Conservation (phyloP, 306 rosid species). For the Heteromeles arbutifolia region DNA sequence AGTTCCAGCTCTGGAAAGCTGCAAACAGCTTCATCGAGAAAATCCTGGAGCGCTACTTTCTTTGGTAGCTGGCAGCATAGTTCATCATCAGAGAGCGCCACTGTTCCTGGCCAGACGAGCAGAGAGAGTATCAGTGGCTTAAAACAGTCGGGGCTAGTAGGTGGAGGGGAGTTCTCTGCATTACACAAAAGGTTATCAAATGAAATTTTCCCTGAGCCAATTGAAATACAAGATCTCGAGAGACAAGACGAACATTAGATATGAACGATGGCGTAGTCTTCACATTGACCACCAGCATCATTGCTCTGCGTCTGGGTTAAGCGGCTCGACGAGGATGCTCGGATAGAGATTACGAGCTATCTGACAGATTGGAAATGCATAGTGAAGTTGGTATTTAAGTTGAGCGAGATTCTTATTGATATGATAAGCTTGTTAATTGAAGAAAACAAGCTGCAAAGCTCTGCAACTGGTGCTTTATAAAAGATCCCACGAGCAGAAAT, state of each 20-base stretch:
- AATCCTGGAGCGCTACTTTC: constrained; percentile 78
- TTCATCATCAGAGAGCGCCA: constrained; percentile 67
- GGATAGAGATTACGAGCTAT: not conserved
- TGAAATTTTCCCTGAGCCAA: constrained; percentile 91
- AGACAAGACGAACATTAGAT: constrained; percentile 35
- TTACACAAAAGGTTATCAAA: constrained; percentile 69
- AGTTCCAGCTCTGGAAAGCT: constrained; percentile 60
- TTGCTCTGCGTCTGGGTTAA: not conserved
- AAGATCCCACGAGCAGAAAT: not conserved
- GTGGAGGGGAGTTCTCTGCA: constrained; percentile 65
- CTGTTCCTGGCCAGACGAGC: constrained; percentile 31
- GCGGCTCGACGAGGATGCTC: not conserved
- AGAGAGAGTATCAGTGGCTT: constrained; percentile 37
- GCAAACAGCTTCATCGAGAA: constrained; percentile 75
- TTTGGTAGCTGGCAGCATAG: constrained; percentile 90
- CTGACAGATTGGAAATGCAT: not conserved
- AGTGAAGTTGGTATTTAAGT: not conserved
- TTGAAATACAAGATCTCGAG: constrained; percentile 51
- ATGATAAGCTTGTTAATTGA: constrained; percentile 1
- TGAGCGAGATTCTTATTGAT: not conserved
- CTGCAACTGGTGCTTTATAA: constrained; percentile 2
- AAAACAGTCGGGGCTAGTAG: constrained; percentile 57
- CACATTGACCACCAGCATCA: not conserved
- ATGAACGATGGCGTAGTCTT: not conserved
- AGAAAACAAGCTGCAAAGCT: not conserved